Conservation (phyloP, 495 filamentous ascomycete species). For the Schizothecium vesticola region DNA sequence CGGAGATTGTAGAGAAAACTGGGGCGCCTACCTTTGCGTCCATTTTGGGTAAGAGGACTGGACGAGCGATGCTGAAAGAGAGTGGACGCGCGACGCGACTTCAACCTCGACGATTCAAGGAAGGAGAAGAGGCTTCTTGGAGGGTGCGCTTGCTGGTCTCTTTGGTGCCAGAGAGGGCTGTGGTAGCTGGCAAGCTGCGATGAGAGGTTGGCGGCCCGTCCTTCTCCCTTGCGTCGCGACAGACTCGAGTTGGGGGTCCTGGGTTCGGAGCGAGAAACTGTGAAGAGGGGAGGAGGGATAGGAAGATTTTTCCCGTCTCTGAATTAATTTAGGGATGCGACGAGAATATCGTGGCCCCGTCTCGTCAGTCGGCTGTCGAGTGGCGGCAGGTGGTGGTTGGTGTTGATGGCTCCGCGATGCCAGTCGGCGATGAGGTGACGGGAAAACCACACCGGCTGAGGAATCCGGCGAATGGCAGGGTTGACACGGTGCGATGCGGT, state of each 20-base stretch:
- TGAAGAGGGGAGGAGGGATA: neutral
- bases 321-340: neutral
- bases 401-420: neutral
- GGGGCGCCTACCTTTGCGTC: slow-evolving; percentile 32
- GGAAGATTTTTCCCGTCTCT: neutral
- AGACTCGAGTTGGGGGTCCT: neutral
- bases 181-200: neutral
- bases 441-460: neutral
- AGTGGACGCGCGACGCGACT: neutral
- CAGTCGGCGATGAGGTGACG: neutral
- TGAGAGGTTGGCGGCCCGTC: neutral
- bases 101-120: neutral
- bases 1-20: slow-evolving; percentile 3
- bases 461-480: neutral
- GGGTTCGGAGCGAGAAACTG: neutral
- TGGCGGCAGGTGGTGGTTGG: neutral
- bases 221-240: neutral
- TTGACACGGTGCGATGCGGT: slow-evolving; percentile 16
- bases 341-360: neutral
- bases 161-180: neutral
- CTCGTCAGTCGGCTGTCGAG: neutral
- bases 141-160: neutral
- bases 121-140: neutral
- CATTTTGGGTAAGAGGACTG: slow-evolving; percentile 22
- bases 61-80: neutral